Evolutionary conservation across 805 yeast species (phyloP).

Genomic region (Schwanniomyces pseudopolymorphus): DNA sequence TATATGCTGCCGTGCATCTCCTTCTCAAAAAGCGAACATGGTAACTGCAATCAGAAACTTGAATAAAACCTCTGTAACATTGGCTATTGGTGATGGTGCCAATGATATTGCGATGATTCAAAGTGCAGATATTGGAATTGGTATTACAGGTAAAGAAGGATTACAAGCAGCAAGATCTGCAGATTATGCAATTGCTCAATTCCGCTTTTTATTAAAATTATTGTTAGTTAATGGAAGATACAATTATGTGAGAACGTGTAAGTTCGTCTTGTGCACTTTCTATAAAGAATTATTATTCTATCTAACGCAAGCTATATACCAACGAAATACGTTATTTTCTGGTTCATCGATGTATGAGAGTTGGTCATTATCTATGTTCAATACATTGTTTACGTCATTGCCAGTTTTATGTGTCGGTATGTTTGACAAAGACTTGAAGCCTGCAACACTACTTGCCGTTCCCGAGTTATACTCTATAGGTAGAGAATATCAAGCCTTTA

Average conservation of each 20-base stretch:
- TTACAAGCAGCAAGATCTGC: constrained; percentile 94
- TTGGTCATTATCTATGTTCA: constrained; percentile 97
- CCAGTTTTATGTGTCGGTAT: constrained; percentile 94
- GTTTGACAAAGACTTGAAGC: constrained; percentile 86
- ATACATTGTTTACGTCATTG: constrained; percentile 89
- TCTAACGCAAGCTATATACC: constrained; percentile 83
- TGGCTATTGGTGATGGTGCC: constrained; percentile 99
- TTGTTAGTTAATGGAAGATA: constrained; percentile 94
- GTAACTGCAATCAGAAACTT: constrained; percentile 77
- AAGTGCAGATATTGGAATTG: constrained; percentile 96
- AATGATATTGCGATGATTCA: constrained; percentile 99
- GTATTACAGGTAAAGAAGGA: constrained; percentile 97
- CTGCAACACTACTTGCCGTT: constrained; percentile 84
- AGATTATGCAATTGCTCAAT: constrained; percentile 94
- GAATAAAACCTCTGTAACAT: constrained; percentile 69
- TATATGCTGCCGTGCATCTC: constrained; percentile 94
- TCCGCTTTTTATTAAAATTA: constrained; percentile 77
- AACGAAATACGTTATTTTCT: constrained; percentile 81
- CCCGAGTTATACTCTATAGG: constrained; percentile 88
- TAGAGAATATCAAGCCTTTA: constrained; percentile 70
- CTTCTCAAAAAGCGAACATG: constrained; percentile 92
- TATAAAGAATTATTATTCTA: constrained; percentile 92
- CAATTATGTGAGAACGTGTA: constrained; percentile 88
- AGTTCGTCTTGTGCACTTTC: constrained; percentile 89
- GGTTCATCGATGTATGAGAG: constrained; percentile 93